Conservation (phyloP, 148 eudicot species). For the Hydrangea macrophylla region DNA sequence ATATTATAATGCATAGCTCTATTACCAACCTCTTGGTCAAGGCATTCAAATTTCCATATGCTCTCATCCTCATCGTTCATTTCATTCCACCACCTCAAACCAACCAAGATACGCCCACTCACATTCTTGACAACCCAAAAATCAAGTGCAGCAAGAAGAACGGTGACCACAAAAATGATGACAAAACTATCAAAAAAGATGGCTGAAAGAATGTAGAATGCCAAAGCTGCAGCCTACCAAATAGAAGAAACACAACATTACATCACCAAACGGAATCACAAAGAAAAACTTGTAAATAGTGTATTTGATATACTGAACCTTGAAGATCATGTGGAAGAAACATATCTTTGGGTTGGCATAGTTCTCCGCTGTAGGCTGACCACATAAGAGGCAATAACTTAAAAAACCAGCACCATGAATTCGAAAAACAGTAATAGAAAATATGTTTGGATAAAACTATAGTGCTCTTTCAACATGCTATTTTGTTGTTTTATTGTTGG, state of each 20-base stretch:
- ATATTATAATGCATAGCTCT: not conserved
- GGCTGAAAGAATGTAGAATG: constrained; percentile 90
- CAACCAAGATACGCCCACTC: constrained; percentile 94
- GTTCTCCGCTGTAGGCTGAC: constrained; percentile 67
- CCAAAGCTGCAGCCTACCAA: constrained; percentile 83
- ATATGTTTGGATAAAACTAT: too few species aligned
- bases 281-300: not conserved
- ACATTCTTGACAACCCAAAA: constrained; percentile 99
- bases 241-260: constrained; percentile 13
- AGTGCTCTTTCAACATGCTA: too few species aligned
- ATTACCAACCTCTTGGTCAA: constrained; percentile 89
- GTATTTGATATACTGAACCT: constrained; percentile 50
- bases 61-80: constrained; percentile 85
- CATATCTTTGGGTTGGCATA: constrained; percentile 88
- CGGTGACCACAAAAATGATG: constrained; percentile 90
- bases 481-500: too few species aligned
- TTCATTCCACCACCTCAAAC: constrained; percentile 99
- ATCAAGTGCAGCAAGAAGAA: constrained; percentile 86
- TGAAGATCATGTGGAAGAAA: constrained; percentile 90
- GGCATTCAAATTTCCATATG: constrained; percentile 96
- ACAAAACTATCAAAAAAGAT: constrained; percentile 80
- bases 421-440: not conserved
- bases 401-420: not conserved
- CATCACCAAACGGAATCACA: not conserved
- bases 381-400: constrained; percentile 5